Evolutionary conservation across 495 filamentous ascomycete species (phyloP), one percentile per base, ranked within the genome.

Genomic region (Evansstolkia leycettana): DNA sequence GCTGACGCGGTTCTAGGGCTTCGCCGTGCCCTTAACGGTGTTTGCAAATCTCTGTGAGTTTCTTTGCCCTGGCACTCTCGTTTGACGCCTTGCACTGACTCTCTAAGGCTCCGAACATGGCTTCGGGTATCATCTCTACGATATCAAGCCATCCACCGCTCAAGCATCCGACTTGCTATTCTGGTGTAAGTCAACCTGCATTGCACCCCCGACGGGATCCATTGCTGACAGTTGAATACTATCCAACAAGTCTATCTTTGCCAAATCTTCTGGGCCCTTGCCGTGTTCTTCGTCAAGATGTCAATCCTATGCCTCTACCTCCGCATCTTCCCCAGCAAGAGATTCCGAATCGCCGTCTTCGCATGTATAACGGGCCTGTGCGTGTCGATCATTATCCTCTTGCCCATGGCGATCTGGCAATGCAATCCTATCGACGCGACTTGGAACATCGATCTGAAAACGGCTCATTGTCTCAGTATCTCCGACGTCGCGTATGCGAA

Each of bases 281-380:
- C 27, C 7, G 39, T 47, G 11, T 38, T 35, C 33, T 40, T 47
- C 15, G 42, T 44, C 41, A 47, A 47, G 17, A 28, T 44, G 5
- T 47, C 45, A 5, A 44, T 47, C 17, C 37, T 47, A 8, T 40
- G 28, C 17, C 37, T 47, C 9, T 47, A 47, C 26, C 28, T 47
- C 14, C 45, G 45, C n/a, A 34, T 47, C 11, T 47, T 47, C 25
- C 37, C 37, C 10, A 13, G 10, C 5, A 15, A n/a, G 5, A 40
- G 16, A 29, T 42, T 28, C 34, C 26, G 5, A 3, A 25, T 8
- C 1, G 36, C 27, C 11, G 39, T 41, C 7, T 32, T 38, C 16
- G 27, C 10, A 5, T 36, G 30, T 11, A 44, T 44, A 37, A 25
- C 32, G 5, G 31, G 35, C 17, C 19, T 36, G n/a, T 31, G 28